Conservation (phyloP, 2,329 filamentous ascomycete genomes). For the Trichoderma cornu-damae region DNA sequence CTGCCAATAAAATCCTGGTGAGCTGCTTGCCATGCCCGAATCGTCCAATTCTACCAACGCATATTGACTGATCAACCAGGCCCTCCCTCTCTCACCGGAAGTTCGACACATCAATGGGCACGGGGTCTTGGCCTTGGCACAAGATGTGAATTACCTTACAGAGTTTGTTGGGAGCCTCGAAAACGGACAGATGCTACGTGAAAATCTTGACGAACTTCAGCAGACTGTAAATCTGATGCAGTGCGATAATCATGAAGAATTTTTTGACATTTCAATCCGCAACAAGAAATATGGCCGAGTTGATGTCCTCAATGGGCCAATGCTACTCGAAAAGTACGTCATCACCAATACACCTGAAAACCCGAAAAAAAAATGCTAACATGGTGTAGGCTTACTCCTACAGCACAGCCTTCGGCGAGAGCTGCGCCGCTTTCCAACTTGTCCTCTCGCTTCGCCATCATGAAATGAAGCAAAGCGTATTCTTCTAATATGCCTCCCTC, state of each 20-base stretch:
- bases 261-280: slow-evolving; percentile 82
- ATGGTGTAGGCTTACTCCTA: slow-evolving; percentile 54
- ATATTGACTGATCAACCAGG: slow-evolving; percentile 37
- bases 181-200: slow-evolving; percentile 75
- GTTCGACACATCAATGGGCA: slow-evolving; percentile 85
- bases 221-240: slow-evolving; percentile 89
- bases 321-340: slow-evolving; percentile 82
- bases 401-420: slow-evolving; percentile 53
- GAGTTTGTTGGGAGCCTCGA: slow-evolving; percentile 83
- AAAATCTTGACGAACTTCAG: slow-evolving; percentile 86
- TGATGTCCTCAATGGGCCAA: slow-evolving; percentile 81
- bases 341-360: background rate
- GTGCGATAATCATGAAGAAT: slow-evolving; percentile 88
- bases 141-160: slow-evolving; percentile 78
- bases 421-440: slow-evolving; percentile 64
- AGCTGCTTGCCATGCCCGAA: slow-evolving; percentile 23
- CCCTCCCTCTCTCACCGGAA: slow-evolving; percentile 68
- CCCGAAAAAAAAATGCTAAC: slow-evolving; percentile 1
- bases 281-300: slow-evolving; percentile 95
- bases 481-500: background rate
- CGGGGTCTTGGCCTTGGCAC: slow-evolving; percentile 72
- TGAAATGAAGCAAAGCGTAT: slow-evolving; percentile 28
- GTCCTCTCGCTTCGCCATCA: slow-evolving; percentile 69
- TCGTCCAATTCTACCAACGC: background rate
- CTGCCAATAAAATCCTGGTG: slow-evolving; percentile 77